Percentiles rank a stretch among this genome's conserved stretches.
Conservation (phyloP, 1,284 basidiomycete species). For the Afroboletus lepidellus region DNA sequence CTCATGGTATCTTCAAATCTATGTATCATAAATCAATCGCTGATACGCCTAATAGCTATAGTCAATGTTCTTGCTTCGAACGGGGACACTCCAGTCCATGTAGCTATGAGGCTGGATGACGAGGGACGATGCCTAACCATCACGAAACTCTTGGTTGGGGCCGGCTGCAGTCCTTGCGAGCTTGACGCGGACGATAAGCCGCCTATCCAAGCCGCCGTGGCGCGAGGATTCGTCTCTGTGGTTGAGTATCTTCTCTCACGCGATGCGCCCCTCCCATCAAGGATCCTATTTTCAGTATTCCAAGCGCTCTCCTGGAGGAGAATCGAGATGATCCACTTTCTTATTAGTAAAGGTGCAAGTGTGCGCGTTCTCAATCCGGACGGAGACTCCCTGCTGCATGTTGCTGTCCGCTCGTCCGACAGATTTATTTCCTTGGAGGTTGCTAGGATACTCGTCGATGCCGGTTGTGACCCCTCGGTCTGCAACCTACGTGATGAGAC, state of each 20-base stretch:
- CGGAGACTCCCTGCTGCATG: slow-evolving; percentile 2
- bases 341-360: slow-evolving; percentile 2
- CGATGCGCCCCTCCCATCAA: not conserved
- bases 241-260: slow-evolving; percentile 11
- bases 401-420: not conserved
- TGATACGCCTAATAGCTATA: not conserved
- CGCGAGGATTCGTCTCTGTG: slow-evolving; percentile 1
- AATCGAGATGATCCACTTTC: not conserved
- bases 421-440: not conserved
- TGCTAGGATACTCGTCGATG: not conserved
- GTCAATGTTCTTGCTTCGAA: not conserved
- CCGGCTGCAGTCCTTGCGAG: not conserved
- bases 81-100: slow-evolving; percentile 7
- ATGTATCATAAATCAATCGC: too few relatives aligned
- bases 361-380: not conserved
- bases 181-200: not conserved
- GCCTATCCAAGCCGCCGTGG: not conserved
- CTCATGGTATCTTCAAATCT: not conserved
- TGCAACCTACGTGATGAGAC: not conserved
- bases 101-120: slow-evolving; percentile 1
- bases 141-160: slow-evolving; percentile 2
- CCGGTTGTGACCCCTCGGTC: not conserved
- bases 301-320: not conserved
- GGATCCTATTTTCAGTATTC: slow-evolving; percentile 1
- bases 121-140: slow-evolving; percentile 4